Evolutionary conservation across 805 yeast genomes (phyloP), one percentile per base, ranked within the genome.

Genomic region (Saccharomyces paradoxus): DNA sequence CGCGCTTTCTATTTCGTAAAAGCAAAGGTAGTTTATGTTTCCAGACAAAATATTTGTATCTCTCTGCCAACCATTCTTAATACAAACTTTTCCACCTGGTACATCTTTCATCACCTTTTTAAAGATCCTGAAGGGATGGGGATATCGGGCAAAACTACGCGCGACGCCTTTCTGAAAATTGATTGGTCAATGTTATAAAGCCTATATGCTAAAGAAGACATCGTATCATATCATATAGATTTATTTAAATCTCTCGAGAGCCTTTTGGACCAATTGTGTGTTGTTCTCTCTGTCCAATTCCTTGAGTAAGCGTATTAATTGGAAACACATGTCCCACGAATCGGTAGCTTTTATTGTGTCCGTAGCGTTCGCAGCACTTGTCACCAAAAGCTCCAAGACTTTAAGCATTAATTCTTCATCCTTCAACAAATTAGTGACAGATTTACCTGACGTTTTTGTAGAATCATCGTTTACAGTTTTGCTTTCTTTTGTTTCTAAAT

Each of bases 261-360:
- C 70, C 31, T 60, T 56, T 22, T 62, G 59, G 0, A 63, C 65
- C 37, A 69, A 30, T 4, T 56, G 46, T 0, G 68, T 63, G 14
- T 60, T 54, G 46, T 64, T 67, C 50, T 65, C 64, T 26, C 56
- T 62, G 57, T 69, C 73, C 3, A 68, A 55, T 12, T 62, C 67
- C 46, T 60, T 62, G 30, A 69, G 55, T 8, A 69, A 56, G 31
- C 71, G 53, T 28, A 64, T 60, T 31, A 69, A 53, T 50, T 69
- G 73, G 55, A 69, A 67, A 27, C 71, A 67, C 69, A 69, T 62
- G 28, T 67, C 71, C 73, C 73, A 69, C 2, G 63, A 62, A 12
- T 67, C 71, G 4, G 64, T 61, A 4, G 73, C 71, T 49, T 58
- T 60, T 8, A 52, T 55, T 13, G 55, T 55, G 28, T 63, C 66